A percentile compares a stretch with the other conserved stretches of the same genome.
Evolutionary conservation across 768 basidiomycete genomes (phyloP).

Genomic region (Lyophyllum semitale): DNA sequence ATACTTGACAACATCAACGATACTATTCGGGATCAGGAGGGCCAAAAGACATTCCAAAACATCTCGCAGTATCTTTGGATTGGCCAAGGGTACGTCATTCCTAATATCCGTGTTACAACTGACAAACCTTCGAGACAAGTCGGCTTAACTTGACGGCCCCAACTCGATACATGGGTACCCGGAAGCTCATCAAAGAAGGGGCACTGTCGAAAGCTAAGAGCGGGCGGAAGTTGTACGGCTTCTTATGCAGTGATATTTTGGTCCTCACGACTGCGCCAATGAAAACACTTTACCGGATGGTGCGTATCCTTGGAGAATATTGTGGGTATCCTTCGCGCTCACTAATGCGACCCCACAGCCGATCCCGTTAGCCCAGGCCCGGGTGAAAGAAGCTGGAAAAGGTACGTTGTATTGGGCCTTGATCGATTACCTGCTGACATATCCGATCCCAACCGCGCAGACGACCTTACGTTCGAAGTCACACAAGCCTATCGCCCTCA

Average conservation of each 20-base stretch:
- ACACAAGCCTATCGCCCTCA: slow-evolving; percentile 62
- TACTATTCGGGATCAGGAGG: slow-evolving; percentile 82
- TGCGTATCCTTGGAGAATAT: slow-evolving; percentile 25
- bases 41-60: slow-evolving; percentile 67
- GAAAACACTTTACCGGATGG: slow-evolving; percentile 81
- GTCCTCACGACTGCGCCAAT: slow-evolving; percentile 77
- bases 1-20: slow-evolving; percentile 87
- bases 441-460: slow-evolving; percentile 34
- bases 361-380: slow-evolving; percentile 70
- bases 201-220: slow-evolving; percentile 80
- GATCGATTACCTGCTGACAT: background rate
- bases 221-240: slow-evolving; percentile 70
- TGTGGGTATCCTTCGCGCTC: background rate
- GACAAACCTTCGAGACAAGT: background rate
- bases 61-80: slow-evolving; percentile 87
- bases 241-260: slow-evolving; percentile 89
- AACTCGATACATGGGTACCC: slow-evolving; percentile 81
- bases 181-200: slow-evolving; percentile 81
- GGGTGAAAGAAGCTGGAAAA: slow-evolving; percentile 55
- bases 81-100: slow-evolving; percentile 67
- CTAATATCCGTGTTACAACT: background rate
- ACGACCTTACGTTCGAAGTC: slow-evolving; percentile 70
- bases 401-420: too few relatives aligned
- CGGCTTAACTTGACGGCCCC: slow-evolving; percentile 90
- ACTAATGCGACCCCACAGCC: slow-evolving; percentile 45